Evolutionary conservation across 257 asterid genomes (phyloP).

Genomic region (Nicotiana knightiana): DNA sequence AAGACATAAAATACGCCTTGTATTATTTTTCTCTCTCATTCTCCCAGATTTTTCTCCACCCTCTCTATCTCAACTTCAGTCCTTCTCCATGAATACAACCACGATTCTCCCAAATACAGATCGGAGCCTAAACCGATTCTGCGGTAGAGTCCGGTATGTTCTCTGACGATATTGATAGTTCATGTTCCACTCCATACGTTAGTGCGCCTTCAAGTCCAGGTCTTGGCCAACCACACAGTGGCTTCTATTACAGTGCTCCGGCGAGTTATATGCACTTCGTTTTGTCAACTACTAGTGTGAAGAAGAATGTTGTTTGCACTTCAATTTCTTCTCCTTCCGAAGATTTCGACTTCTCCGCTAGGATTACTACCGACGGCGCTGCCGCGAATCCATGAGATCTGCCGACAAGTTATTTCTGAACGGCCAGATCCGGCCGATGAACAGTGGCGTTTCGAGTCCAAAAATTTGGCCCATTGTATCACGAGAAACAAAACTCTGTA

Average conservation of each 20-base stretch:
- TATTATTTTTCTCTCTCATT: too few relatives aligned
- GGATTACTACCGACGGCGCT: conserved; percentile 30
- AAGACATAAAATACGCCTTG: too few relatives aligned
- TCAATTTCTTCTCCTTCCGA: conserved; percentile 25
- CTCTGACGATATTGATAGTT: conserved; percentile 55
- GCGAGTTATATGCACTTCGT: conserved; percentile 82
- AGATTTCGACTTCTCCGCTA: conserved; percentile 62
- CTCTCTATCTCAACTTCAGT: too few relatives aligned
- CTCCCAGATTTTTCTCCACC: too few relatives aligned
- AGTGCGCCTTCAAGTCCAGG: conserved; percentile 92
- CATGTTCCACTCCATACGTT: conserved; percentile 88
- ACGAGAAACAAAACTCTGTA: too few relatives aligned
- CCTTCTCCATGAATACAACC: too few relatives aligned
- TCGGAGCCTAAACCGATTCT: neutral
- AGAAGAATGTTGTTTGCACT: neutral
- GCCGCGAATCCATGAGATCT: conserved; percentile 59
- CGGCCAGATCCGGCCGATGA: conserved; percentile 95
- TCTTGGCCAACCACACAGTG: conserved; percentile 40
- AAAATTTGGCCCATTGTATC: too few relatives aligned
- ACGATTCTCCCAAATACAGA: too few relatives aligned
- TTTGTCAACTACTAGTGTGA: conserved; percentile 24
- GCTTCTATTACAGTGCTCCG: conserved; percentile 83
- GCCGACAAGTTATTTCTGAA: conserved; percentile 84
- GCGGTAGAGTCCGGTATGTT: conserved; percentile 17
- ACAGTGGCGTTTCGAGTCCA: neutral